phyloP scores from a whole-genome alignment of 1,284 basidiomycete species.

The Meripilus lineatus region DNA sequence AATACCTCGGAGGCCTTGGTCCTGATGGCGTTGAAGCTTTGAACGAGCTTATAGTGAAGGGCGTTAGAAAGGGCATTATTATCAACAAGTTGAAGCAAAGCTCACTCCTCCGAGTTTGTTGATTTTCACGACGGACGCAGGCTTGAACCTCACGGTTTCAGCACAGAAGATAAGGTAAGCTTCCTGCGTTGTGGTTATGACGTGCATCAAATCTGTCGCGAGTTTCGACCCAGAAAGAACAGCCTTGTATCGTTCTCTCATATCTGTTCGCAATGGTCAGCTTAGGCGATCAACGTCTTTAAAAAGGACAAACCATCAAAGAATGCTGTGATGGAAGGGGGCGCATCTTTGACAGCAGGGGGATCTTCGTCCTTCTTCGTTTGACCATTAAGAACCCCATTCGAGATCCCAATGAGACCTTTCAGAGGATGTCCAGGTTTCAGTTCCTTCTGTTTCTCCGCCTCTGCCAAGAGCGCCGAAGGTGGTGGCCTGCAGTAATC shows the following conservation, averaged over 20 bases:
- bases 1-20: conserved; percentile 45
- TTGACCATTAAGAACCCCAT: conserved; percentile 43
- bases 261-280: conserved; percentile 32
- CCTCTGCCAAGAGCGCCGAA: conserved; percentile 64
- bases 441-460: conserved; percentile 60
- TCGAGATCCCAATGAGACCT: conserved; percentile 49
- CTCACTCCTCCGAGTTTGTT: conserved; percentile 66
- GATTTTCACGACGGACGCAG: conserved; percentile 58
- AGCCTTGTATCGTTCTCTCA: conserved; percentile 47
- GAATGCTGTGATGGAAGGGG: conserved; percentile 46
- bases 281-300: not conserved
- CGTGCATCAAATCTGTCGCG: conserved; percentile 57
- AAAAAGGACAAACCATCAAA: conserved; percentile 49
- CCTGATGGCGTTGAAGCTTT: conserved; percentile 60
- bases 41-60: too few species aligned
- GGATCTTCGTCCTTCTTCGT: conserved; percentile 67
- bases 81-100: conserved; percentile 13
- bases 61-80: too few species aligned
- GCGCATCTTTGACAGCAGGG: conserved; percentile 55
- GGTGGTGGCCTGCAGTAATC: conserved; percentile 65
- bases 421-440: conserved; percentile 66
- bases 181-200: conserved; percentile 71
- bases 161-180: conserved; percentile 63
- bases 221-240: conserved; percentile 34
- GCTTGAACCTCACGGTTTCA: conserved; percentile 68